phyloP scores from a whole-genome alignment of 257 asterid genomes.

The Solanum piurae region DNA sequence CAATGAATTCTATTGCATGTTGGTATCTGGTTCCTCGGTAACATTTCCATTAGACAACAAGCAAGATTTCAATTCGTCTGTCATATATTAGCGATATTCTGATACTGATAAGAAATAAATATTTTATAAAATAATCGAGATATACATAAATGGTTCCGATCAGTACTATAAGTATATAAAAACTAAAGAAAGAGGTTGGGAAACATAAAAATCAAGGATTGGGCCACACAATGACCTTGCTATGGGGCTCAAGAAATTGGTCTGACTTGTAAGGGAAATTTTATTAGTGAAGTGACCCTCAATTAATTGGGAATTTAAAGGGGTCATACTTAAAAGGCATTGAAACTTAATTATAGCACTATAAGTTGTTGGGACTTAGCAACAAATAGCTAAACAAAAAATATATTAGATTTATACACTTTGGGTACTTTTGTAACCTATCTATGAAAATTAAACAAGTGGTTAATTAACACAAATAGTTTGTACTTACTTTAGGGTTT shows the following conservation, averaged over 20 bases:
- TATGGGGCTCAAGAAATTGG: conserved; percentile 43
- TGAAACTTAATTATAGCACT: neutral
- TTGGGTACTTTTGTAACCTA: neutral
- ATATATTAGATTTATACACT: neutral
- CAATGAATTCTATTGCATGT: neutral
- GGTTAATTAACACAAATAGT: neutral
- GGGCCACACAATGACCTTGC: conserved; percentile 14
- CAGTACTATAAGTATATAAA: neutral
- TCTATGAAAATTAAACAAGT: neutral
- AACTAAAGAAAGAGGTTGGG: neutral
- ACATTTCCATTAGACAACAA: neutral
- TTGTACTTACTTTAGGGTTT: neutral
- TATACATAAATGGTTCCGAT: rapidly evolving
- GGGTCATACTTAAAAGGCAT: conserved; percentile 3
- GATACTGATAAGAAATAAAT: neutral
- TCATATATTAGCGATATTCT: neutral
- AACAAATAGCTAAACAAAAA: conserved; percentile 4
- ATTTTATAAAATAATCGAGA: neutral
- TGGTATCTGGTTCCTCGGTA: neutral
- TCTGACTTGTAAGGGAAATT: conserved; percentile 23
- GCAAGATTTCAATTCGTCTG: rapidly evolving
- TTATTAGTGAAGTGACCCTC: conserved; percentile 17
- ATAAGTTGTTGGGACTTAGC: conserved; percentile 31
- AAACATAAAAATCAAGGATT: neutral
- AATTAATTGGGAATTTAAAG: neutral